A percentile compares a stretch with the other conserved stretches of the same genome.
Conservation (phyloP, 306 rosid genomes). For the Erythrophleum fordii region DNA sequence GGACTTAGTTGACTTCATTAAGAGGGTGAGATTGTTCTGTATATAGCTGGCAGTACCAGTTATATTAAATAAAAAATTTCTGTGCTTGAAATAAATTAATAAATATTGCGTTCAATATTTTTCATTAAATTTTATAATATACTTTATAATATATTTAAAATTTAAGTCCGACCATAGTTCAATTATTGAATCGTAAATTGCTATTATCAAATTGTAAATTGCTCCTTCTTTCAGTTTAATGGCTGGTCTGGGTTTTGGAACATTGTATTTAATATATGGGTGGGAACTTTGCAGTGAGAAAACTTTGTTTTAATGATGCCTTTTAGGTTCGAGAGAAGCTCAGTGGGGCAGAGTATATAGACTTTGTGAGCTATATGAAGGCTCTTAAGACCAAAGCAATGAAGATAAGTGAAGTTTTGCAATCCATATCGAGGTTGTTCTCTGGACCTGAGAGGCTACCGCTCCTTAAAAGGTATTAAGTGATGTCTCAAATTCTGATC, state of each 20-base stretch:
- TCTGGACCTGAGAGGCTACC: slow-evolving; percentile 76
- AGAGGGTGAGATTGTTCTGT: no score
- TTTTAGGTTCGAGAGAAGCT: slow-evolving; percentile 84
- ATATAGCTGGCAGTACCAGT: no score
- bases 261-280: not conserved
- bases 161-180: not conserved
- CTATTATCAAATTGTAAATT: not conserved
- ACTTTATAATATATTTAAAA: not conserved
- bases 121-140: not conserved
- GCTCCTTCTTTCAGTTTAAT: not conserved
- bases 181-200: not conserved
- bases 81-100: not conserved
- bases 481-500: slow-evolving; percentile 18
- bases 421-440: slow-evolving; percentile 72
- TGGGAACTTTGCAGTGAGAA: slow-evolving; percentile 28
- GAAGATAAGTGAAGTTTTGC: slow-evolving; percentile 77
- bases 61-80: not conserved
- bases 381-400: slow-evolving; percentile 88
- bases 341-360: slow-evolving; percentile 68
- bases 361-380: slow-evolving; percentile 82
- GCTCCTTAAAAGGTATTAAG: slow-evolving; percentile 68
- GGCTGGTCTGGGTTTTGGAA: not conserved
- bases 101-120: not conserved
- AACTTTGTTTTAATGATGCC: slow-evolving; percentile 35
- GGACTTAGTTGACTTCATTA: no score